Evolutionary conservation across 2,329 filamentous ascomycete species (phyloP).

Genomic region (Hypoxylon sp.): DNA sequence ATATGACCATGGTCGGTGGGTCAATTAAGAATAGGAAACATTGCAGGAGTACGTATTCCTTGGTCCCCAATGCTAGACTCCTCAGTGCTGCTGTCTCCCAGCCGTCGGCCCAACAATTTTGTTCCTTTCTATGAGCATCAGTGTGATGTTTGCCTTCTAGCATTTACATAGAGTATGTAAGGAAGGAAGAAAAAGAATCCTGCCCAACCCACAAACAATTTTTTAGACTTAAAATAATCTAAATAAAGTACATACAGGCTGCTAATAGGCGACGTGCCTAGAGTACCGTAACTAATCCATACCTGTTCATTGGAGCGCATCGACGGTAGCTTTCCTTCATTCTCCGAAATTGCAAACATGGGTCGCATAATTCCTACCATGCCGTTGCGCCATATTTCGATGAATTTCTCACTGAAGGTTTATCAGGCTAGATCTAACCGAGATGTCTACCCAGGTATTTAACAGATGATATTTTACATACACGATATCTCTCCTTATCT

Average conservation of each 20-base stretch:
- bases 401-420: constrained; percentile 20
- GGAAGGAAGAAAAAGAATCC: neutral
- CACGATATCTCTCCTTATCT: constrained; percentile 9
- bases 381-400: constrained; percentile 20
- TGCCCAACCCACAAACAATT: constrained; percentile 11
- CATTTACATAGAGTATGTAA: neutral
- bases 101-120: constrained; percentile 6
- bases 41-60: constrained; percentile 21
- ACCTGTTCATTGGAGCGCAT: constrained; percentile 22
- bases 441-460: constrained; percentile 14
- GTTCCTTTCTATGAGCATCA: constrained; percentile 1
- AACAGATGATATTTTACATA: constrained; percentile 14
- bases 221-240: neutral
- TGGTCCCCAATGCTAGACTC: constrained; percentile 20
- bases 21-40: constrained; percentile 25
- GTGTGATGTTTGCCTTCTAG: constrained; percentile 15
- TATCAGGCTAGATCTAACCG: constrained; percentile 19
- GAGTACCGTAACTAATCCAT: neutral
- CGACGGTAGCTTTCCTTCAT: constrained; percentile 33
- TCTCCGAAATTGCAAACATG: constrained; percentile 38
- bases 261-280: constrained; percentile 4
- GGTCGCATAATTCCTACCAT: constrained; percentile 16
- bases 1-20: constrained; percentile 10
- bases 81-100: constrained; percentile 19
- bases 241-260: neutral